Base-by-base conservation (phyloP, 345 rosid genomes). In the Eucalyptus pauciflora region DNA sequence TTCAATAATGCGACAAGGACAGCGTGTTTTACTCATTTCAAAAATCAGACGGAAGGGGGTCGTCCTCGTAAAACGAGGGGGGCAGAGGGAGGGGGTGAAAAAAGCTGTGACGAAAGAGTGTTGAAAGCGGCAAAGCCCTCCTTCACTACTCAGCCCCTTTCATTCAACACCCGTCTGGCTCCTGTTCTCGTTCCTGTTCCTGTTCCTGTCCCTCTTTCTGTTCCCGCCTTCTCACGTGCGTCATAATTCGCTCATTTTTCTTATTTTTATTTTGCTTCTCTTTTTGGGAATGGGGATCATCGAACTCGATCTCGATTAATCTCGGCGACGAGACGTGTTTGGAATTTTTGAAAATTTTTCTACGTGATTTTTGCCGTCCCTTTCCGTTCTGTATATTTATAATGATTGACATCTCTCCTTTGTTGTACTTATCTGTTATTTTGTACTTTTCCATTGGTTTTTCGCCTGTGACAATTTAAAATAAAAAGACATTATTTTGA, bases 171-270 rank as follows among this genome's bases (percentile, higher is more conserved):
- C 87, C 83, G 20, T 11, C 83, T 41, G 76, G 76, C 41, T n/a
- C 10, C 41, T 64, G 76, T 64, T 64, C 76, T 15, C 17, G 83
- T 37, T 76, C 48, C 46, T 37, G 81, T 37, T 69, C 46, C 83
- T 37, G 83, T 69, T 64, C 76, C 18, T 33, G 80, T 76, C 48
- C 87, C 89, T 88, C 80, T 33, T 67, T 79, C 52, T 76, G 87
- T 89, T 91, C 87, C 89, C 87, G 88, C 88, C 43, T 60, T 90
- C 92, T 91, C 92, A 92, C 92, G 89, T 91, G 94, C 93, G 93
- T 93, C 95, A 91, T 89, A 92, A 76, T 89, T 69, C 31, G 48
- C 69, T 29, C 69, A 69, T 16, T 69, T 33, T 69, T 29, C 4
- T 31, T 17, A 4, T 69, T 67, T 67, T 67, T 14, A n/a, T 67